Conservation (phyloP, 441 rosid genomes). For the Croton setiger region DNA sequence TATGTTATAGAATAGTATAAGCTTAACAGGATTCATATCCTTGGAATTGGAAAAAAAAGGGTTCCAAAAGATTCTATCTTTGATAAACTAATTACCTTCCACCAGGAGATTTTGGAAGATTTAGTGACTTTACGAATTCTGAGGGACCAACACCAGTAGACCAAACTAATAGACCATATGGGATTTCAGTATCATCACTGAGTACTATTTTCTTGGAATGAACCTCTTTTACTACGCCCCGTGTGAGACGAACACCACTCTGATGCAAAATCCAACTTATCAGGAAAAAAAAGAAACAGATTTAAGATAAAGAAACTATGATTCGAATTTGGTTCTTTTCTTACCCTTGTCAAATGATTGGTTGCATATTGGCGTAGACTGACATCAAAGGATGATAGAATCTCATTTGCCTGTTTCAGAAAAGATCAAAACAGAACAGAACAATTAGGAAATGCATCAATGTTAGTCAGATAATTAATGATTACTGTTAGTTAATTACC, state of each 20-base stretch:
- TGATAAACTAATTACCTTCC: slow-evolving; percentile 71
- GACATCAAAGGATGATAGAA: slow-evolving; percentile 81
- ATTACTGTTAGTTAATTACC: slow-evolving; percentile 43
- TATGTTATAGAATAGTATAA: slow-evolving; percentile 19
- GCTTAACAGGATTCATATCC: slow-evolving; percentile 16
- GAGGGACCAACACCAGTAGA: slow-evolving; percentile 97
- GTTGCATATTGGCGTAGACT: slow-evolving; percentile 72
- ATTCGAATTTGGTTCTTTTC: neutral
- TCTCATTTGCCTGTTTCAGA: slow-evolving; percentile 71
- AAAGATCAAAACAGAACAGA: neutral
- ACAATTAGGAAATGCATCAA: slow-evolving; percentile 1
- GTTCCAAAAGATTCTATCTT: neutral
- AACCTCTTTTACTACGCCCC: slow-evolving; percentile 87
- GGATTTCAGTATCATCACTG: slow-evolving; percentile 72
- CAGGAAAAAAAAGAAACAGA: slow-evolving; percentile 9
- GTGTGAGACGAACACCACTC: slow-evolving; percentile 73
- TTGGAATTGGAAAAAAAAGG: neutral
- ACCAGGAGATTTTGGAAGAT: slow-evolving; percentile 74
- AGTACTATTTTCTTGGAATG: slow-evolving; percentile 65
- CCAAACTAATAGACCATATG: slow-evolving; percentile 90
- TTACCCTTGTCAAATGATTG: slow-evolving; percentile 76
- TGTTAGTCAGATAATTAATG: neutral
- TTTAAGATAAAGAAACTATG: neutral
- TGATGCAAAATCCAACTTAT: slow-evolving; percentile 27
- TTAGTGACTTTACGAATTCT: slow-evolving; percentile 63